phyloP scores from a whole-genome alignment of 495 filamentous ascomycete species.

The Penicillium cinerascens region DNA sequence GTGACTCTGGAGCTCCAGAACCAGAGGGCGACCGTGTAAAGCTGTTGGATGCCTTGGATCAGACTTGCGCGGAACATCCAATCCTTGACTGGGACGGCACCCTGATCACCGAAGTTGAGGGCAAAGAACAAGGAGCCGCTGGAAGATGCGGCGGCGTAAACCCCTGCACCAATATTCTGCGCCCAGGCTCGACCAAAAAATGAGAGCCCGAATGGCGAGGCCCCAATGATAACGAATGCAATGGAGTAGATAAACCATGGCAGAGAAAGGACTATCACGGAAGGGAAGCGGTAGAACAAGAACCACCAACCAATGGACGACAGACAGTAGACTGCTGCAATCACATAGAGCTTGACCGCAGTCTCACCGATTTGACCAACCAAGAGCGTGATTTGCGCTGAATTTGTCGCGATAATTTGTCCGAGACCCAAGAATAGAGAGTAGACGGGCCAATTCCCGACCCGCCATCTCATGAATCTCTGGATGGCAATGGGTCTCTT shows the following conservation, averaged over 20 bases:
- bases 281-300: slow-evolving; percentile 53
- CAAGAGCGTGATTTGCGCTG: slow-evolving; percentile 65
- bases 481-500: slow-evolving; percentile 23
- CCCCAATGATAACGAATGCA: slow-evolving; percentile 40
- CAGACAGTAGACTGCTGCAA: slow-evolving; percentile 59
- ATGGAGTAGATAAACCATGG: slow-evolving; percentile 52
- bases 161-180: slow-evolving; percentile 55
- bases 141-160: slow-evolving; percentile 59
- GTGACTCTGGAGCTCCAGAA: slow-evolving; percentile 53
- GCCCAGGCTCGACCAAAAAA: slow-evolving; percentile 42
- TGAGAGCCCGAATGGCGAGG: slow-evolving; percentile 44
- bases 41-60: slow-evolving; percentile 61
- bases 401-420: slow-evolving; percentile 65
- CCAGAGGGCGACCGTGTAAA: slow-evolving; percentile 60
- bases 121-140: slow-evolving; percentile 61
- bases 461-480: slow-evolving; percentile 28
- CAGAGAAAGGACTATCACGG: slow-evolving; percentile 53
- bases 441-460: slow-evolving; percentile 62
- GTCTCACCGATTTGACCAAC: slow-evolving; percentile 57
- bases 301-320: slow-evolving; percentile 62
- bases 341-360: slow-evolving; percentile 59
- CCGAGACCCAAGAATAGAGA: slow-evolving; percentile 60
- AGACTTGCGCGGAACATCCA: slow-evolving; percentile 62
- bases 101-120: slow-evolving; percentile 65
- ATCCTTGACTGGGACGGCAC: slow-evolving; percentile 52